A percentile compares a stretch with the other conserved stretches of the same genome.
Conservation (phyloP, 2,329 filamentous ascomycete genomes). For the Botrytis deweyae region DNA sequence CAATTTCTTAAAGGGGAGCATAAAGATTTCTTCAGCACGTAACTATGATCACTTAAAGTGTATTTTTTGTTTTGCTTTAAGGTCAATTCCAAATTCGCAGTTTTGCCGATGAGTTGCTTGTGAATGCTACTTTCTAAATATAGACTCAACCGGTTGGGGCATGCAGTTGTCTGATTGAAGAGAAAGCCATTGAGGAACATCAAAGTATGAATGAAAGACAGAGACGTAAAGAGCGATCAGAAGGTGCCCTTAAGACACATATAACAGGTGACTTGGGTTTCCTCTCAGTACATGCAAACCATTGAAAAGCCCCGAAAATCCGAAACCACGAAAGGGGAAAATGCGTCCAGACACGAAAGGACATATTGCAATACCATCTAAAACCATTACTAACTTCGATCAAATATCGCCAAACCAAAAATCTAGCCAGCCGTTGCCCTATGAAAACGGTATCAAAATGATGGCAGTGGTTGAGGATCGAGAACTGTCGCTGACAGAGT, state of each 20-base stretch:
- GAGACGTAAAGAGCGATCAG: background rate
- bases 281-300: background rate
- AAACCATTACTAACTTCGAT: background rate
- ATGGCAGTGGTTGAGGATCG: background rate
- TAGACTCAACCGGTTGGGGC: too few relatives aligned
- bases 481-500: background rate
- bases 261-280: background rate
- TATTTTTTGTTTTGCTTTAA: too few relatives aligned
- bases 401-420: background rate
- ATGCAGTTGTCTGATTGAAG: too few relatives aligned
- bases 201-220: background rate
- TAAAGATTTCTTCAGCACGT: too few relatives aligned
- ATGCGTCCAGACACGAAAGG: background rate
- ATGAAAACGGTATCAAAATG: background rate
- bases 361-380: background rate
- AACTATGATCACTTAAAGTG: too few relatives aligned
- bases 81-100: too few relatives aligned
- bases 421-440: background rate
- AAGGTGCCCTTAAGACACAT: background rate
- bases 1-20: too few relatives aligned
- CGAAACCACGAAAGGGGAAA: background rate
- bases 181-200: too few relatives aligned
- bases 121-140: too few relatives aligned
- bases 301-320: background rate
- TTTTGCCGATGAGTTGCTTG: too few relatives aligned